Evolutionary conservation across 2,329 filamentous ascomycete species (phyloP).

Genomic region (Neopestalotiopsis sp.): DNA sequence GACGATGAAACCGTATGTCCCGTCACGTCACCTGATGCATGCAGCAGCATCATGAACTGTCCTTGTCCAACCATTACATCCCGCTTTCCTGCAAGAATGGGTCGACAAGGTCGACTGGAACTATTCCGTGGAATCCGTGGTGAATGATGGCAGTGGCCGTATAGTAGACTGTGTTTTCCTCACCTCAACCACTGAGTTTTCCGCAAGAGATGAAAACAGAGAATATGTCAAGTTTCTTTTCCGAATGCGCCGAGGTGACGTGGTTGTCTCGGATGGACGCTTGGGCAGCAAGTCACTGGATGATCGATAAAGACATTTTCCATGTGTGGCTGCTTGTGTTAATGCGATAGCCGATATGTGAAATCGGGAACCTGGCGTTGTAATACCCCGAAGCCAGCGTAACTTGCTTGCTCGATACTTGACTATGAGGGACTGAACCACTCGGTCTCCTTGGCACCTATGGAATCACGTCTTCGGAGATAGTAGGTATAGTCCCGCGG

Average conservation of each 20-base stretch:
- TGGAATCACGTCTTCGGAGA: neutral
- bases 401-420: slow-evolving; percentile 24
- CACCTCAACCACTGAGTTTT: neutral
- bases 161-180: slow-evolving; percentile 16
- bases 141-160: neutral
- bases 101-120: neutral
- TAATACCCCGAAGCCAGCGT: slow-evolving; percentile 29
- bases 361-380: slow-evolving; percentile 30
- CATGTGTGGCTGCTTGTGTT: slow-evolving; percentile 22
- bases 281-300: slow-evolving; percentile 25
- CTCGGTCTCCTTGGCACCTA: neutral
- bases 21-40: slow-evolving; percentile 2
- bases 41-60: neutral
- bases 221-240: slow-evolving; percentile 21
- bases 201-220: neutral
- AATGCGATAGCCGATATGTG: slow-evolving; percentile 16
- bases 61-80: neutral
- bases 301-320: slow-evolving; percentile 18
- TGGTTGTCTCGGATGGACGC: slow-evolving; percentile 32
- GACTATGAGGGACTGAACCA: neutral
- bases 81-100: neutral
- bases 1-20: neutral
- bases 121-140: neutral
- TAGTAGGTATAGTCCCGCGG: neutral
- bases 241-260: slow-evolving; percentile 34